Evolutionary conservation across 805 yeast species (phyloP), one percentile per base, ranked within the genome.

Genomic region (Schwanniomyces vanrijiae): DNA sequence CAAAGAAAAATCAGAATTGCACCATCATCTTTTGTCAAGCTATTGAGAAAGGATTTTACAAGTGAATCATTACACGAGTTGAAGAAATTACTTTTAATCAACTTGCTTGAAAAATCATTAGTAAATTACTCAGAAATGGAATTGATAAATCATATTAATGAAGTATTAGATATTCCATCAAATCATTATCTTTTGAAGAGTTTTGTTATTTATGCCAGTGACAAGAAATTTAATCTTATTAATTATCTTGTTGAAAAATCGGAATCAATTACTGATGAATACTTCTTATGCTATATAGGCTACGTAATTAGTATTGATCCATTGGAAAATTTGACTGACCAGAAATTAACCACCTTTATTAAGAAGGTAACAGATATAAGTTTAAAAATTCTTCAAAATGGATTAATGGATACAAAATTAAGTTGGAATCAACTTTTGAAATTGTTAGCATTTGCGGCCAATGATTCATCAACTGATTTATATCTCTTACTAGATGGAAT

Each of bases 211-310:
- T 44, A 48, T 31, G 38, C 33, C 3, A 40, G 29, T 29, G 13
- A 39, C 4, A 22, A 25, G 19, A 44, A 42, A 10, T 21, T 40
- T 18, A 50, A 44, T 4, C 28, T 50, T 19, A 37, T 44, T 20
- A 19, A 16, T 24, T 50, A 49, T 33, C 51, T 58, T 39, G 42
- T 51, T 7, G 40, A 37, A 13, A 51, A 46, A 16, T 37, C 54
- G 3, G 28, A 45, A 9, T 11, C 31, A 5, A 39, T 29, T 13
- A 42, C 11, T 14, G 60, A 59, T 46, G 55, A 54, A 11, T 16
- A 43, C 3, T 51, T 62, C 19, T 42, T 53, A 14, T 55, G 55
- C 24, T 50, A 48, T 34, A 52, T 64, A 37, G 64, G 56, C 2
- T 56, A 48, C 41, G 52, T 61, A 0, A 53, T 58, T 33, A 31